Evolutionary conservation across 345 rosid species (phyloP).

Genomic region (Syzygium grande): DNA sequence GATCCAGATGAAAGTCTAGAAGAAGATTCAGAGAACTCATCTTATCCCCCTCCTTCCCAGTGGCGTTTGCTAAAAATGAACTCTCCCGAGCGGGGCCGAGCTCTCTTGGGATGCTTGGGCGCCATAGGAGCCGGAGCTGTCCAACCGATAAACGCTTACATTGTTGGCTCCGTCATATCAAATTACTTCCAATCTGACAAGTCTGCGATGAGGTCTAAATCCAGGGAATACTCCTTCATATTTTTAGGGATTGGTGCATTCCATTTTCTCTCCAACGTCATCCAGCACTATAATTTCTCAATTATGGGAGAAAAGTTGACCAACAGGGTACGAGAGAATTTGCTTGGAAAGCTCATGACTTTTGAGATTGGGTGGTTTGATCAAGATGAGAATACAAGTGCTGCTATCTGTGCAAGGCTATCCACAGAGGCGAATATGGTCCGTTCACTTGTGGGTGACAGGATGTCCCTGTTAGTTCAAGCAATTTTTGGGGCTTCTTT

Average conservation of each 20-base stretch:
- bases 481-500: conserved; percentile 45
- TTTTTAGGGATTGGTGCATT: conserved; percentile 47
- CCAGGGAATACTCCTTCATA: conserved; percentile 33
- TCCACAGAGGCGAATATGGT: conserved; percentile 57
- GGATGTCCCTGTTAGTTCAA: conserved; percentile 54
- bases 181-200: conserved; percentile 35
- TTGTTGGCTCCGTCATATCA: conserved; percentile 49
- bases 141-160: conserved; percentile 64
- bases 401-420: conserved; percentile 52
- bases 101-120: conserved; percentile 47
- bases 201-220: conserved; percentile 30
- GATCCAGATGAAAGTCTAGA: conserved; percentile 31
- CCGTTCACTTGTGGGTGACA: conserved; percentile 50
- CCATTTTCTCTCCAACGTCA: conserved; percentile 35
- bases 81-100: conserved; percentile 36
- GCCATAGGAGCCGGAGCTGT: conserved; percentile 57
- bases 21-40: conserved; percentile 6
- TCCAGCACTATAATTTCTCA: conserved; percentile 55
- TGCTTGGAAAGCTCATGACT: conserved; percentile 45
- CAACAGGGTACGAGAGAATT: conserved; percentile 44
- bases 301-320: conserved; percentile 66
- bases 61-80: conserved; percentile 59
- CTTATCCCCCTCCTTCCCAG: conserved; percentile 41
- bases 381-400: conserved; percentile 59
- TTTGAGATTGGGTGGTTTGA: conserved; percentile 65